Percentiles rank a stretch among this genome's conserved stretches.
These are phyloP conservation scores for Nothophaeocryptopus gaeumannii DNA, from an alignment of 2,329 filamentous ascomycete genomes.

Conservation along the genomic window DNA sequence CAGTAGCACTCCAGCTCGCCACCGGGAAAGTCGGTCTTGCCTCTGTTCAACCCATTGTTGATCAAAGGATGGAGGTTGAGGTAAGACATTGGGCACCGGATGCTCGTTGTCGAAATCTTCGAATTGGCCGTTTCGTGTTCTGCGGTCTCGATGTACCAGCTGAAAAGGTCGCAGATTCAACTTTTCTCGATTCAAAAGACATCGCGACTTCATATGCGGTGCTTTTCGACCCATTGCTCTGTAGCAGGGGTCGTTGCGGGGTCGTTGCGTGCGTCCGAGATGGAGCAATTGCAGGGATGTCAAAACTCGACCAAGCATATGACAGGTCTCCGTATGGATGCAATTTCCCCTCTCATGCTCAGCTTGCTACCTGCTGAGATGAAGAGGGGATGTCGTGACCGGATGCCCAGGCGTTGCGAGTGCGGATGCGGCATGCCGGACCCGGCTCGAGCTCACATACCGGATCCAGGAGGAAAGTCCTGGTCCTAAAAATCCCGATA, in stretches of 20 bases:
- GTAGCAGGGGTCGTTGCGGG: slow-evolving; percentile 8
- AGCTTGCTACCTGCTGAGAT: too few relatives aligned
- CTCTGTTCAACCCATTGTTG: slow-evolving; percentile 60
- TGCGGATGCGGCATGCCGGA: too few relatives aligned
- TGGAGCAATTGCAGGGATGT: too few relatives aligned
- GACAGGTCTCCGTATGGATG: too few relatives aligned
- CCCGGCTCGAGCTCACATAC: background rate
- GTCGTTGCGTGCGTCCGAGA: slow-evolving; percentile 4
- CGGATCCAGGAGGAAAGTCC: slow-evolving; percentile 1
- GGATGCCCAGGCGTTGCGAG: too few relatives aligned
- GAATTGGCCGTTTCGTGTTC: too few relatives aligned
- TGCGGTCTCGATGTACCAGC: too few relatives aligned
- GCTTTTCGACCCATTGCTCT: background rate
- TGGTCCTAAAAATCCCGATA: too few relatives aligned
- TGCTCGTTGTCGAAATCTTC: background rate
- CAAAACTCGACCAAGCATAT: too few relatives aligned
- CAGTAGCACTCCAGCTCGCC: slow-evolving; percentile 64
- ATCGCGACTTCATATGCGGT: slow-evolving; percentile 2
- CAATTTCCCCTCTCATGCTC: too few relatives aligned
- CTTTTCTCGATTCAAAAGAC: background rate
- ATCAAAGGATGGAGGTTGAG: slow-evolving; percentile 56
- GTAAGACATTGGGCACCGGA: slow-evolving; percentile 11
- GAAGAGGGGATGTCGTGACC: too few relatives aligned
- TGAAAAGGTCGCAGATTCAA: too few relatives aligned
- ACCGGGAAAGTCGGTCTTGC: slow-evolving; percentile 54